phyloP scores from a whole-genome alignment of 176 grass and related monocot species.

The Eragrostis curvula region DNA sequence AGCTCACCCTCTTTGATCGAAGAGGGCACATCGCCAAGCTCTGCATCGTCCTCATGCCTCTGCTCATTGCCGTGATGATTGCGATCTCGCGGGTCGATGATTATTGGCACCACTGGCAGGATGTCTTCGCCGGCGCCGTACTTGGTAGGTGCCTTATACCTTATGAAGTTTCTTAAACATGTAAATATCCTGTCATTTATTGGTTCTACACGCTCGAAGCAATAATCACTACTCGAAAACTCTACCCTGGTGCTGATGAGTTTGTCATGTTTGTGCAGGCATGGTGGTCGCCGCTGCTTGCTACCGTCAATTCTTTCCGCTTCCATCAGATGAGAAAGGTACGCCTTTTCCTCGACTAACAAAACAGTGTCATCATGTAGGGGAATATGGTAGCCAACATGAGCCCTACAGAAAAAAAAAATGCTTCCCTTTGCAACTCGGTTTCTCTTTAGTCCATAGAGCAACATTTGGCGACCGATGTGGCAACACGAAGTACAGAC shows the following conservation, averaged over 20 bases:
- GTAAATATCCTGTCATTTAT: neutral
- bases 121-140: conserved; percentile 57
- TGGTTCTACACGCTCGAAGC: no score
- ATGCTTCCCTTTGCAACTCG: no score
- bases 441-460: no score
- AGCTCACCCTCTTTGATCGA: conserved; percentile 61
- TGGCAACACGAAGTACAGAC: no score
- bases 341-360: neutral
- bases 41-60: conserved; percentile 61
- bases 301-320: conserved; percentile 63
- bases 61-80: conserved; percentile 57
- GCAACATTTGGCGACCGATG: no score
- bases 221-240: neutral
- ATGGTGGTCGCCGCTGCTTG: conserved; percentile 48
- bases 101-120: conserved; percentile 84
- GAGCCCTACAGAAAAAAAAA: no score
- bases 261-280: conserved; percentile 28
- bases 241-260: neutral
- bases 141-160: conserved; percentile 44
- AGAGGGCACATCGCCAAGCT: conserved; percentile 66
- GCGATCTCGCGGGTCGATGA: conserved; percentile 71
- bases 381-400: no score
- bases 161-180: neutral
- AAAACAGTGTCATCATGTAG: no score
- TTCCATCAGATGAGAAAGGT: conserved; percentile 50